Conservation (phyloP, 768 basidiomycete genomes). For the Rhodosporidiobolus odoratus region DNA sequence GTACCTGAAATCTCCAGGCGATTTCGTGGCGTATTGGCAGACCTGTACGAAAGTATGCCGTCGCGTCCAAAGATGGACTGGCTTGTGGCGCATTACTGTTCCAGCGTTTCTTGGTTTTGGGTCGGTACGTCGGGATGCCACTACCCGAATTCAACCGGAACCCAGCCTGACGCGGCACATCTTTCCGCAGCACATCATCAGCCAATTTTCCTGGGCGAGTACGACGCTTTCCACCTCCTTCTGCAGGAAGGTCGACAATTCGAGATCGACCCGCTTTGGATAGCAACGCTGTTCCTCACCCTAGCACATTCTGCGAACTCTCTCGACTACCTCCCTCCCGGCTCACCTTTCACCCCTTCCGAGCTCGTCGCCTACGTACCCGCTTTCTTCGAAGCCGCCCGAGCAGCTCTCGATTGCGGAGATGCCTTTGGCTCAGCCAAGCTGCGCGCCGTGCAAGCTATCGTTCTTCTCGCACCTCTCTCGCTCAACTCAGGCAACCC, state of each 20-base stretch:
- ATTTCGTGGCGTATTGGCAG: slow-evolving; percentile 13
- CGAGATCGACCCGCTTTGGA: slow-evolving; percentile 30
- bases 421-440: slow-evolving; percentile 7
- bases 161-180: background rate
- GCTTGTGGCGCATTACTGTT: slow-evolving; percentile 7
- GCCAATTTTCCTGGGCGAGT: slow-evolving; percentile 29
- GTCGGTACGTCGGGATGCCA: background rate
- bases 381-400: slow-evolving; percentile 15
- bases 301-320: slow-evolving; percentile 17
- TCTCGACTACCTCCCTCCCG: slow-evolving; percentile 16
- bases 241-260: slow-evolving; percentile 7
- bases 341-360: slow-evolving; percentile 1
- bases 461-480: slow-evolving; percentile 20
- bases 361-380: slow-evolving; percentile 1
- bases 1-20: slow-evolving; percentile 20
- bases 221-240: slow-evolving; percentile 19
- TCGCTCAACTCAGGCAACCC: slow-evolving; percentile 26
- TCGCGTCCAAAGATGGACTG: slow-evolving; percentile 16
- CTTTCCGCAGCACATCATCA: slow-evolving; percentile 2
- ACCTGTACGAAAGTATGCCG: slow-evolving; percentile 20
- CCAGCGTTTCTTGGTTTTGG: slow-evolving; percentile 21
- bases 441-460: slow-evolving; percentile 15
- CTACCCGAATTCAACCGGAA: too few species aligned
- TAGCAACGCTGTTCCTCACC: slow-evolving; percentile 16
- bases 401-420: slow-evolving; percentile 24